Base-by-base conservation (phyloP, 2,329 filamentous ascomycete species). In the Reticulascus tulasneorum region DNA sequence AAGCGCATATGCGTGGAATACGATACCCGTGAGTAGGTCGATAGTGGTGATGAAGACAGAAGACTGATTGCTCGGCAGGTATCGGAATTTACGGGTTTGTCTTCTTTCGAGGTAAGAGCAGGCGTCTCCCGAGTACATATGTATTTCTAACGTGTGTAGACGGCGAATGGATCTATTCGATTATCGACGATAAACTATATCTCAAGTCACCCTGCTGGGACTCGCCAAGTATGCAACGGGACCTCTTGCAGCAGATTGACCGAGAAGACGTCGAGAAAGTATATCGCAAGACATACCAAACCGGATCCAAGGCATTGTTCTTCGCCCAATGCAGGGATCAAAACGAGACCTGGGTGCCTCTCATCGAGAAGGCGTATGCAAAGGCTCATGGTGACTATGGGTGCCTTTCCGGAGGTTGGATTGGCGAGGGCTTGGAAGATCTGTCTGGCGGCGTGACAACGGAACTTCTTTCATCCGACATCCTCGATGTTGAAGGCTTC, bases 41-140 rank as follows among this genome's bases (percentile, higher is more conserved):
- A n/a, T n/a, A n/a, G n/a, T 29, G 17, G 16, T 16, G 16, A 21
- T 33, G 18, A 15, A 29, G 44, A 24, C 56, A 62, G 70, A 40
- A 67, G 61, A 24, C 57, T 62, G 35, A 64, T 59, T 43, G 8
- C 15, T 29, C 7, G 18, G 67, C 75, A 61, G 70, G 75, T 45
- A 80, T 93, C 33, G 87, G 88, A 8, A 88, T 94, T 4, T 94
- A 94, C 51, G 88, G 88, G 2, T 94, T 94, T 52, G 86, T 94
- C 31, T 94, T 94, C 55, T 86, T 84, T 55, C 70, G 87, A 55
- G 76, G 75, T 60, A 70, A 58, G 45, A 57, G 26, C 13, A 18
- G 19, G 13, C 11, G 12, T n/a, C n/a, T n/a, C n/a, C 2, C n/a
- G 17, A 20, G 9, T n/a, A 23, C 23, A 23, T n/a, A 20, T 16